Base-by-base conservation (phyloP, 371 early-diverging fungal genomes). In the Actinomucor elegans region DNA sequence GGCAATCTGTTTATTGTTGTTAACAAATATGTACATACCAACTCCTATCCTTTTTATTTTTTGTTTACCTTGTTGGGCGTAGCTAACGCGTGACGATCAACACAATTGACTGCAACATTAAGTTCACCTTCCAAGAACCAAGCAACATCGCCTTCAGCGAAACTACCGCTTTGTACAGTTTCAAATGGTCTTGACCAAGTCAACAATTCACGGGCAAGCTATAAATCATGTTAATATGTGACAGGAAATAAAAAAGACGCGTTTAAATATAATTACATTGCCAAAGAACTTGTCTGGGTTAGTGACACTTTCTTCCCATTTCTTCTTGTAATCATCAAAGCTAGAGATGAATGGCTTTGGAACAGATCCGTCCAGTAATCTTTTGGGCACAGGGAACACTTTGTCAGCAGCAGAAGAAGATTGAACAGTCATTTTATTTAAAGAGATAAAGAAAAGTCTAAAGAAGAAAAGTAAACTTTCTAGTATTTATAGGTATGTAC, bases 101-200 rank as follows among this genome's bases (percentile, higher is more conserved):
- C 85, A 74, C 96, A 95, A 78, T 97, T 98, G 81, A 92, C 91
- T 21, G 91, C 84, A 26, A 90, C 93, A 69, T 98, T 98, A 44
- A 98, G 74, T 61, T 87, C 75, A 29, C 99, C 99, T 55, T 92
- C 93, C 18, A 80, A 73, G 79, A 97, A 98, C 96, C 97, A 98
- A 51, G 86, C 82, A 54, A 92, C 81, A 66, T 94, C 84, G 37
- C 93, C 94, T 38, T 82, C 72, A 10, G 71, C 57, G 48, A 94
- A 81, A 26, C 77, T 65, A 23, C 91, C 91, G 40, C 47, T 60
- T 23, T 60, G 59, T 42, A 87, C 88, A 23, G 76, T 81, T 41
- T 81, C 66, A 69, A 91, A 93, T 12, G 92, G 90, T 50, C 73
- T 77, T 60, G 75, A 71, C 93, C 94, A 94, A 24, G 75, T 64